Evolutionary conservation across 106 monocot genomes (phyloP), one percentile per base, ranked within the genome.

Genomic region (Allium sativum): DNA sequence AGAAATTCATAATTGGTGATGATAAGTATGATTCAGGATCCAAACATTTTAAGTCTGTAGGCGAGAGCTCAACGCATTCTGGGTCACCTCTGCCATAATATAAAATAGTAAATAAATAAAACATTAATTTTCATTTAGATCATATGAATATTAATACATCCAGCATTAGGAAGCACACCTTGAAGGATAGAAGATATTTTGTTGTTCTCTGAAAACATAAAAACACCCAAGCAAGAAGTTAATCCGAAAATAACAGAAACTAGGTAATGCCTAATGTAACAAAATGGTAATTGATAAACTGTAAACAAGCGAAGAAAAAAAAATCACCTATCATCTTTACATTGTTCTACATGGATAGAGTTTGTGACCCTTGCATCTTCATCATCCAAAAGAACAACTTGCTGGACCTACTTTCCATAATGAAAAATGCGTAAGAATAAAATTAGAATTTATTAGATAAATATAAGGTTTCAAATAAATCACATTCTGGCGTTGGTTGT

Each of bases 1-100:
- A 96, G 70, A 87, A 96, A 69, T 91, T 91, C 87, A 96, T 84
- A 68, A 96, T 84, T 53, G 79, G 69, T 67, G 96, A 96, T 44
- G 90, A 79, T 45, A 91, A 59, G 64, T 78, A 87, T 45, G 73
- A 76, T 62, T 78, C 79, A 55, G 96, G 91, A 45, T 82, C 78
- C n/a, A 96, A 71, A 70, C 96, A 96, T 73, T 85, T 82, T 21
- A 96, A 61, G 67, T 91, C 96, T 31, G 68, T 57, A 51, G 45
- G 72, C 76, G 56, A 78, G 58, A 96, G 58, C 77, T 91, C 90
- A 70, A 91, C 80, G 43, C 79, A 70, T 56, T 82, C 78, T 61
- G 84, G 77, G 53, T 80, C 68, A 71, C 87, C 96, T 57, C 96
- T 96, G 75, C 48, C 21, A 31, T 5, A 45, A 73, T 9, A 68